phyloP scores from a whole-genome alignment of 2,329 filamentous ascomycete genomes.

The Epichloe hybrida region DNA sequence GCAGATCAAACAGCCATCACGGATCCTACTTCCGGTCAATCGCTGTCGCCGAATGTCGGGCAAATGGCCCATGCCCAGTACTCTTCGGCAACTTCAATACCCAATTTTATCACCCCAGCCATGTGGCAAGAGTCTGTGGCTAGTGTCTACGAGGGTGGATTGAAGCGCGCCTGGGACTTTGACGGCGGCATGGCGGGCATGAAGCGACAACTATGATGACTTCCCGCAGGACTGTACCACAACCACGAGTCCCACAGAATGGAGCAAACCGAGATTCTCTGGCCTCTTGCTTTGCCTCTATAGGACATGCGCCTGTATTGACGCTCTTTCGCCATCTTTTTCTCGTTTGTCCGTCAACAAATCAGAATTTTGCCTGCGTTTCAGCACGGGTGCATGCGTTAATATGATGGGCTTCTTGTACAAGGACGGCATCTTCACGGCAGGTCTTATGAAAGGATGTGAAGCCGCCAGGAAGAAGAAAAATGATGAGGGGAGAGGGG shows the following conservation, averaged over 20 bases:
- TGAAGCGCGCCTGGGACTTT: conserved; percentile 50
- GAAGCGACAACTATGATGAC: conserved; percentile 14
- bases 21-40: conserved; percentile 33
- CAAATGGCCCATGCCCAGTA: conserved; percentile 38
- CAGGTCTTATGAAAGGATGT: neutral
- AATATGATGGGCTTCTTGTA: too few species aligned
- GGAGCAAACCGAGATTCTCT: neutral
- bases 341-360: too few species aligned
- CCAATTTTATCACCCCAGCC: conserved; percentile 51
- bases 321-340: too few species aligned
- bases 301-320: neutral
- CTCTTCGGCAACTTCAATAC: conserved; percentile 35
- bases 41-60: conserved; percentile 31
- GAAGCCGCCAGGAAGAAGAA: neutral
- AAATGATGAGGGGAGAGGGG: neutral
- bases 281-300: neutral
- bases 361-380: too few species aligned
- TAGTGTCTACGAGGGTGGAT: conserved; percentile 51
- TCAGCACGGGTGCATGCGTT: too few species aligned
- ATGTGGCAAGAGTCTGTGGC: conserved; percentile 65
- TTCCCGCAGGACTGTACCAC: neutral
- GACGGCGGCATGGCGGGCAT: conserved; percentile 22
- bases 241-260: neutral
- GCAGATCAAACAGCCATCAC: conserved; percentile 40
- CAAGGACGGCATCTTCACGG: too few species aligned